Evolutionary conservation across 1,139 yeast genomes (phyloP).

Genomic region (Suhomyces taliae): DNA sequence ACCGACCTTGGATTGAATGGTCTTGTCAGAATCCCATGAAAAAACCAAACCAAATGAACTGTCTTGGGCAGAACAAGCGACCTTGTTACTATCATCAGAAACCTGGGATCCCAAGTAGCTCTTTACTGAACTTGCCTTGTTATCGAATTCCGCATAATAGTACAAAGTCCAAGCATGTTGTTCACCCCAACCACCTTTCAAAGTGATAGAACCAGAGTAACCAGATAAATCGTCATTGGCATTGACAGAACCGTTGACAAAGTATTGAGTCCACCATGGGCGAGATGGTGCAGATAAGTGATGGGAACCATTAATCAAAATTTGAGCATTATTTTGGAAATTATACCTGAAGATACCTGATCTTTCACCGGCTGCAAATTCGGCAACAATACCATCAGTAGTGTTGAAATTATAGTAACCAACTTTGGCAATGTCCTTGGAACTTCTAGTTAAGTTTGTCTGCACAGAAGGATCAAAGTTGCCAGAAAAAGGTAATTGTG

Average conservation of each 20-base stretch:
- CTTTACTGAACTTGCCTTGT: conserved; percentile 13
- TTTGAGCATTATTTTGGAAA: conserved; percentile 18
- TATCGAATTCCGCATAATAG: conserved; percentile 30
- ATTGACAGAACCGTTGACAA: conserved; percentile 26
- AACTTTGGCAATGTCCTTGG: conserved; percentile 22
- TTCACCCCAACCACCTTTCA: conserved; percentile 35
- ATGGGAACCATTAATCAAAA: conserved; percentile 30
- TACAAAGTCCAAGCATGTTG: conserved; percentile 30
- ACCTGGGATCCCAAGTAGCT: conserved; percentile 15
- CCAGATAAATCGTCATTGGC: conserved; percentile 18
- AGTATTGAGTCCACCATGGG: conserved; percentile 35
- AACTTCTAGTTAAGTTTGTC: conserved; percentile 15
- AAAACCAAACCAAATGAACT: conserved; percentile 25
- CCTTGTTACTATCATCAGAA: not conserved
- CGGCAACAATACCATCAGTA: conserved; percentile 22
- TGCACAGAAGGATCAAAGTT: conserved; percentile 17
- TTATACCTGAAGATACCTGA: conserved; percentile 27
- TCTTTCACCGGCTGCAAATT: conserved; percentile 28
- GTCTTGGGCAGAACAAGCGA: conserved; percentile 13
- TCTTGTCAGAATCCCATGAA: conserved; percentile 15
- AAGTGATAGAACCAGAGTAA: conserved; percentile 26
- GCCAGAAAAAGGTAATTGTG: conserved; percentile 29
- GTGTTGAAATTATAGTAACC: conserved; percentile 28
- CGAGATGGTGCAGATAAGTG: conserved; percentile 26
- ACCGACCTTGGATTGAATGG: conserved; percentile 28